These are phyloP conservation scores for Leccinum incarnatum DNA, from an alignment of 768 basidiomycete genomes.

Conservation along the genomic window DNA sequence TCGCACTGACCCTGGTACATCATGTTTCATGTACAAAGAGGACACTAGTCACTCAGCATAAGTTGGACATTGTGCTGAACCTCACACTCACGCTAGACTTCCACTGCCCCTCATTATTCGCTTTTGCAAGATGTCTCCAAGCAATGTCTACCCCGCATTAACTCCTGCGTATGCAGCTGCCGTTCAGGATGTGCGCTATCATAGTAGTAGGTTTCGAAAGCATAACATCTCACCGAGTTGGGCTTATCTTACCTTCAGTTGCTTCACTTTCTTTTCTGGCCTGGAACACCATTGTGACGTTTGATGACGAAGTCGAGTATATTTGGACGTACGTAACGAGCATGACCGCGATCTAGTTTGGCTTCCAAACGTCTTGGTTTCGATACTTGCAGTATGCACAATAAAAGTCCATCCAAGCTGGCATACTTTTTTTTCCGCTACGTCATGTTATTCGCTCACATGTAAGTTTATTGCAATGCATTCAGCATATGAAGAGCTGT, in stretches of 20 bases:
- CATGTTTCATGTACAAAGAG: too few relatives aligned
- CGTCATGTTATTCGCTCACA: conserved; percentile 13
- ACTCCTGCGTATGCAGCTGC: not conserved
- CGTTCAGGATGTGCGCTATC: not conserved
- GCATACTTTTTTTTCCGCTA: conserved; percentile 28
- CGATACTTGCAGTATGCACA: conserved; percentile 23
- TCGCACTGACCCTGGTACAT: too few relatives aligned
- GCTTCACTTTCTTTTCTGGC: conserved; percentile 13
- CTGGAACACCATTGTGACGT: conserved; percentile 13
- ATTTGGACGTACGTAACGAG: conserved; percentile 14
- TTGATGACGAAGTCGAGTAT: conserved; percentile 19
- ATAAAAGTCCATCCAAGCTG: conserved; percentile 28
- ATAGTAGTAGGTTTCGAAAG: not conserved
- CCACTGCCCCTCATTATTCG: too few relatives aligned
- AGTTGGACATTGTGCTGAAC: too few relatives aligned
- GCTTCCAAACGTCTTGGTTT: not conserved
- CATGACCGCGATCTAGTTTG: not conserved
- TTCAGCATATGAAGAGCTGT: not conserved
- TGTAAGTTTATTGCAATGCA: conserved; percentile 14
- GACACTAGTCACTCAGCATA: too few relatives aligned
- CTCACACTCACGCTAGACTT: too few relatives aligned
- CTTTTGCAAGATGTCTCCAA: not conserved
- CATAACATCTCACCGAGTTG: not conserved
- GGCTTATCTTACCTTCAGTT: conserved; percentile 6
- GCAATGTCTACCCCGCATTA: not conserved